Evolutionary conservation across 2,329 filamentous ascomycete genomes (phyloP).

Genomic region (Alternaria atra): DNA sequence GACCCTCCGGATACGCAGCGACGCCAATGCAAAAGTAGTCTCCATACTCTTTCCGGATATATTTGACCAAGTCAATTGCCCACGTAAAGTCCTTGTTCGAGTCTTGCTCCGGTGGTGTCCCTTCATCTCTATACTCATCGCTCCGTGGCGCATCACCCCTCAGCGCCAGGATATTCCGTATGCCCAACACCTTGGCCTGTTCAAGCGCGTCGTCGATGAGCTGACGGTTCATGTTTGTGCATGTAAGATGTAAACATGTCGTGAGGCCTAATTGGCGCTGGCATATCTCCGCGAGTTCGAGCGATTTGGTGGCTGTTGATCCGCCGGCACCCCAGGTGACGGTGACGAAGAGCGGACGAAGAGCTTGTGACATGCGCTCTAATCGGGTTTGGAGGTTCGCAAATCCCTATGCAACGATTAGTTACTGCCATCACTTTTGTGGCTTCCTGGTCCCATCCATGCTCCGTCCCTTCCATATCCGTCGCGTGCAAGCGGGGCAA

Average conservation of each 20-base stretch:
- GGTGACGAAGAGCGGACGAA: slow-evolving; percentile 93
- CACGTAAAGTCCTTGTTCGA: slow-evolving; percentile 83
- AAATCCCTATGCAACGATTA: slow-evolving; percentile 69
- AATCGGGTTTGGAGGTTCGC: slow-evolving; percentile 92
- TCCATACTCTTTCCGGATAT: slow-evolving; percentile 85
- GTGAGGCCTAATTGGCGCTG: slow-evolving; percentile 91
- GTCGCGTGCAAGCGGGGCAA: slow-evolving; percentile 34
- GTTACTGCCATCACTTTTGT: neutral
- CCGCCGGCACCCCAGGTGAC: slow-evolving; percentile 98
- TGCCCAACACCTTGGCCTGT: slow-evolving; percentile 87
- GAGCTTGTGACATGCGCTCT: slow-evolving; percentile 90
- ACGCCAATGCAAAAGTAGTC: slow-evolving; percentile 98
- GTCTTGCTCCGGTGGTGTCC: slow-evolving; percentile 66
- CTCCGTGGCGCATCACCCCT: slow-evolving; percentile 89
- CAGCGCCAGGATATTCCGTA: slow-evolving; percentile 92
- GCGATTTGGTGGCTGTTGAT: slow-evolving; percentile 86
- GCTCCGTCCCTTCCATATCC: neutral
- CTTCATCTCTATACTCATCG: slow-evolving; percentile 81
- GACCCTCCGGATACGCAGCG: slow-evolving; percentile 93
- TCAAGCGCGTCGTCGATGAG: slow-evolving; percentile 89
- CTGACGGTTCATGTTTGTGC: slow-evolving; percentile 92
- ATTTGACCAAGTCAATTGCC: slow-evolving; percentile 87
- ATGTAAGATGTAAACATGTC: slow-evolving; percentile 94
- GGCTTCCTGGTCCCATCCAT: neutral
- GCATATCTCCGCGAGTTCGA: slow-evolving; percentile 94